These are phyloP conservation scores for Meyerozyma guilliermondii DNA, from an alignment of 1,139 yeast genomes.

Conservation along the genomic window DNA sequence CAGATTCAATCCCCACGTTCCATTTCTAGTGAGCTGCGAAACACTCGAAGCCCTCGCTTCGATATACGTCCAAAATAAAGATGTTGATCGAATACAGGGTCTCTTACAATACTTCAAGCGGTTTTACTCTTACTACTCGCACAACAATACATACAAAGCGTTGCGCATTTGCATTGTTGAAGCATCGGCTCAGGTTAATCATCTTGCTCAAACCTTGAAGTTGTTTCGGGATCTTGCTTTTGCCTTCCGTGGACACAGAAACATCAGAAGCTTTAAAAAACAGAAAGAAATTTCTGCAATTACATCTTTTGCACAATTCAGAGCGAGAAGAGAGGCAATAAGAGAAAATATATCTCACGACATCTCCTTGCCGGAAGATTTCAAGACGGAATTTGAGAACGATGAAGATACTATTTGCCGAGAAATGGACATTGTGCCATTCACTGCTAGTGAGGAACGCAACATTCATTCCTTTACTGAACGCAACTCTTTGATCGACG, in stretches of 20 bases:
- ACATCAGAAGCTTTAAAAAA: constrained; percentile 6
- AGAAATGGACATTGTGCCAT: constrained; percentile 11
- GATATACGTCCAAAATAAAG: constrained; percentile 25
- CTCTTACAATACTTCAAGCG: constrained; percentile 31
- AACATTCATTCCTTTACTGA: constrained; percentile 21
- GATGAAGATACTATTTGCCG: constrained; percentile 16
- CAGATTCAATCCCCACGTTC: constrained; percentile 18
- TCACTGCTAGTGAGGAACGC: constrained; percentile 23
- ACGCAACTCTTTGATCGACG: constrained; percentile 23
- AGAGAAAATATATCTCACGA: constrained; percentile 9
- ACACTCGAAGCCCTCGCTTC: constrained; percentile 21
- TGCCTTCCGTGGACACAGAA: constrained; percentile 14
- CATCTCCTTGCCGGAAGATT: constrained; percentile 7
- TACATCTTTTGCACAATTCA: constrained; percentile 16
- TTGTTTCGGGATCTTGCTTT: constrained; percentile 21
- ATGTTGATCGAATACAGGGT: constrained; percentile 25
- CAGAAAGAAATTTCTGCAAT: constrained; percentile 8
- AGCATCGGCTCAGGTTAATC: constrained; percentile 21
- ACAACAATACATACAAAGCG: constrained; percentile 21
- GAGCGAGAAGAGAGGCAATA: constrained; percentile 25
- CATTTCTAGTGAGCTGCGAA: constrained; percentile 28
- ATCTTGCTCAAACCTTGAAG: constrained; percentile 20
- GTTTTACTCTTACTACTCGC: constrained; percentile 33
- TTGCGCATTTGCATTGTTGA: constrained; percentile 28
- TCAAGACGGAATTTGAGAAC: constrained; percentile 14